phyloP scores from a whole-genome alignment of 345 rosid species.

The Eucalyptus fibrosa region DNA sequence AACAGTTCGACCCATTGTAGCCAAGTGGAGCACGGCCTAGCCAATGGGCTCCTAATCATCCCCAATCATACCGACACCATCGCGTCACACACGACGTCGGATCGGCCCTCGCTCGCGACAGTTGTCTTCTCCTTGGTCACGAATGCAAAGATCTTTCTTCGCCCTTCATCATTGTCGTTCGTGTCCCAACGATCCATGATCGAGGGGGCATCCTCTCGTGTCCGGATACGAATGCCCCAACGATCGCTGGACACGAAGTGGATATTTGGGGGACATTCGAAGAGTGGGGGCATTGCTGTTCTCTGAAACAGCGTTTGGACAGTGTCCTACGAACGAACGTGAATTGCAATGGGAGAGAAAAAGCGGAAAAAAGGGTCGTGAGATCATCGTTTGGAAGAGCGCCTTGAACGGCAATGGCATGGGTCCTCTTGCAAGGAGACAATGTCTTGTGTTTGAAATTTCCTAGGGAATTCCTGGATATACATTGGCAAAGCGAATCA shows the following conservation, averaged over 20 bases:
- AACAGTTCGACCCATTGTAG: neutral
- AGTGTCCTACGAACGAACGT: neutral
- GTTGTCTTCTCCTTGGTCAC: neutral
- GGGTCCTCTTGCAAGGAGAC: neutral
- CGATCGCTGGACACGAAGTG: neutral
- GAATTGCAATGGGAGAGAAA: neutral
- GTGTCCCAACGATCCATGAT: neutral
- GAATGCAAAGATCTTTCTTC: neutral
- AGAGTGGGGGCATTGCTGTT: neutral
- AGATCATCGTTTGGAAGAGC: neutral
- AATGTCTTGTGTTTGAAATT: neutral
- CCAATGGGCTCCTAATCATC: constrained; percentile 19
- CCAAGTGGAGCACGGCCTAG: constrained; percentile 10
- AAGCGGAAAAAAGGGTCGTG: neutral
- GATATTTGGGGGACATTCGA: neutral
- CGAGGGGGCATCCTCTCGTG: neutral
- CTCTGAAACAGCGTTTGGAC: neutral
- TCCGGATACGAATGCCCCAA: neutral
- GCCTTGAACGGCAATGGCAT: neutral
- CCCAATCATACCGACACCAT: neutral
- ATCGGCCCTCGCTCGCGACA: neutral
- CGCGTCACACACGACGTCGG: neutral
- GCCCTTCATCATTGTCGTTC: neutral
- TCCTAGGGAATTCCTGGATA: neutral
- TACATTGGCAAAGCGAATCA: neutral